Base-by-base conservation (phyloP, 805 yeast genomes). In the Danielia oregonensis region DNA sequence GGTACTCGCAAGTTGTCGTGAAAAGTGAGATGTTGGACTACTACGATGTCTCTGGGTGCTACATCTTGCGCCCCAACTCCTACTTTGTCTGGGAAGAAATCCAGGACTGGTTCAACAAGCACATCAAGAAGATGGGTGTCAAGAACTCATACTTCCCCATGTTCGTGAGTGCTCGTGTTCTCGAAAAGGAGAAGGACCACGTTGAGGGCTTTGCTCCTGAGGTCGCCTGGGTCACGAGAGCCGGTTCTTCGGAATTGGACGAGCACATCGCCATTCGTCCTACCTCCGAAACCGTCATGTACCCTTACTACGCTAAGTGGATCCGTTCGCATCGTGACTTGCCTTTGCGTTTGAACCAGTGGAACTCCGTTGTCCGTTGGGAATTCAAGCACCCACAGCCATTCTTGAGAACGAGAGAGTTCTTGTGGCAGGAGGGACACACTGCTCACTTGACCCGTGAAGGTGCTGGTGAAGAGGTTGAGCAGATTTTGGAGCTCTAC, bases 361-460 rank as follows among this genome's bases (percentile, higher is more conserved):
- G 99, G 99, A 94, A 94, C 72, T 89, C 97, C 13, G 99, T 93
- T 29, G 99, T 93, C 32, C 84, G 99, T 74, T 93, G 98, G 99
- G 99, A 93, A 70, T 93, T 93, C 72, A 93, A 93, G 74, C 97
- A 93, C 65, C 99, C 99, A 39, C 99, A 93, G 70, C 99, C 99
- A 32, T 93, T 93, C 67, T 70, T 93, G 59, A 85, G 99, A 77
- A 94, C 98, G 10, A 84, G 99, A 71, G 99, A 93, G 69, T 93
- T 93, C 70, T 74, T 93, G 64, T 93, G 99, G 99, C 99, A 93
- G 71, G 99, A 93, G 71, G 99, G 99, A 52, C 99, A 93, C 72
- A 93, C 98, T 32, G 98, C 96, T 36, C 96, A 86, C 63, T 75
- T 94, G 57, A 84, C 94, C 37, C 64, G 70, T 46, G 86, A 79